Percentiles rank a stretch among this genome's conserved stretches.
Conservation (phyloP, 371 early-diverging fungal genomes). For the Lichtheimia hyalospora region DNA sequence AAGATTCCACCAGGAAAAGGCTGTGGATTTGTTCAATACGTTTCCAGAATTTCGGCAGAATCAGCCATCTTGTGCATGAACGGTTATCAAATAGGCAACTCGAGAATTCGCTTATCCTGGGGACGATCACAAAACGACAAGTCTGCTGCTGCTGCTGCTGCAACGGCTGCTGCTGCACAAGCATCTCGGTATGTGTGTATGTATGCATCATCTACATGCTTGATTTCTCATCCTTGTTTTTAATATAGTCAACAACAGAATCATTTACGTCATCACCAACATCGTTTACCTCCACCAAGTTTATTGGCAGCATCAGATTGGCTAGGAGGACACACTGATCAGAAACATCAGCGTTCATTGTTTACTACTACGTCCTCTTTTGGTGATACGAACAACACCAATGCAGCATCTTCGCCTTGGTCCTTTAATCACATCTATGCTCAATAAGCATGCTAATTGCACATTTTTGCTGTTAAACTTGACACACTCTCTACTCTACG, state of each 20-base stretch:
- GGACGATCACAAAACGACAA: slow-evolving; percentile 60
- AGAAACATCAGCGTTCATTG: no score
- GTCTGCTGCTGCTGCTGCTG: slow-evolving; percentile 20
- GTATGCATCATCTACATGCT: background rate
- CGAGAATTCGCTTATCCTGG: slow-evolving; percentile 88
- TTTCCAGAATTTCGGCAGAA: slow-evolving; percentile 78
- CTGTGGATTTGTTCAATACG: slow-evolving; percentile 92
- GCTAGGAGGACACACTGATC: background rate
- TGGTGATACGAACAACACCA: background rate
- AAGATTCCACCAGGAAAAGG: slow-evolving; percentile 91
- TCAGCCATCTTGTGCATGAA: slow-evolving; percentile 85
- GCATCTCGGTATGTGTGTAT: slow-evolving; percentile 5
- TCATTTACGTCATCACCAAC: background rate
- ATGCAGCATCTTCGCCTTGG: background rate
- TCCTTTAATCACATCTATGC: slow-evolving; percentile 6
- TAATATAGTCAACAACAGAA: background rate
- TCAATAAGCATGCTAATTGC: background rate
- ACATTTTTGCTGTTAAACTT: background rate
- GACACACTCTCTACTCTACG: background rate
- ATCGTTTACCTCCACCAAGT: background rate
- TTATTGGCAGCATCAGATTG: slow-evolving; percentile 5
- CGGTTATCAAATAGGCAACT: slow-evolving; percentile 77
- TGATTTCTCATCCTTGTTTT: background rate
- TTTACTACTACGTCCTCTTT: background rate
- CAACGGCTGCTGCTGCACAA: slow-evolving; percentile 13